These are phyloP conservation scores for Clavariopsis aquatica DNA, from an alignment of 495 filamentous ascomycete species.

Conservation along the genomic window DNA sequence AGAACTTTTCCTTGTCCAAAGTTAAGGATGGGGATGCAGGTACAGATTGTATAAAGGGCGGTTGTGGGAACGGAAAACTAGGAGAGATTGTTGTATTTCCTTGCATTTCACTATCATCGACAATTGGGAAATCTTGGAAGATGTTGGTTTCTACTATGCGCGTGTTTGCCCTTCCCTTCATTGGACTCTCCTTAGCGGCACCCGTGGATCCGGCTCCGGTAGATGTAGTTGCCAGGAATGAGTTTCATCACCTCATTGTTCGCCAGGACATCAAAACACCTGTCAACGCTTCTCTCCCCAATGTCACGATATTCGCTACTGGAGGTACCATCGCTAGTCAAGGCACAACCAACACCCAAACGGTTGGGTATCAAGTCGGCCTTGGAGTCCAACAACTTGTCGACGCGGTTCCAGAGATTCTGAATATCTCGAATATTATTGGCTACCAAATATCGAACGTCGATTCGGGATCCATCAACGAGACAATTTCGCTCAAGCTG, in stretches of 20 bases:
- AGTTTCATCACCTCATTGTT: conserved; percentile 3
- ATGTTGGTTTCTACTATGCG: conserved; percentile 3
- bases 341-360: conserved; percentile 49
- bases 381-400: conserved; percentile 49
- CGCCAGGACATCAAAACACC: conserved; percentile 43
- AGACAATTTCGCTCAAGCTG: conserved; percentile 49
- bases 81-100: not conserved
- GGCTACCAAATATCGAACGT: conserved; percentile 52
- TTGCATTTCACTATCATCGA: not conserved
- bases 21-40: not conserved
- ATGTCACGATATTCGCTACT: conserved; percentile 55
- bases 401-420: conserved; percentile 49
- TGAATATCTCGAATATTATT: conserved; percentile 52
- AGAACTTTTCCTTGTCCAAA: not conserved
- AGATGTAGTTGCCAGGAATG: not conserved
- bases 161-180: conserved; percentile 13
- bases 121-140: not conserved
- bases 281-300: conserved; percentile 51
- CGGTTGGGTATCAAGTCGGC: conserved; percentile 52
- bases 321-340: conserved; percentile 55
- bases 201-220: not conserved
- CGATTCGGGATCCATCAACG: conserved; percentile 46
- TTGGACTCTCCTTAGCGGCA: conserved; percentile 4
- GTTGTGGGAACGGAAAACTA: not conserved
- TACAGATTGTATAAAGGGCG: not conserved